These are phyloP conservation scores for Peniophora sp. DNA, from an alignment of 1,284 basidiomycete genomes.

Conservation along the genomic window DNA sequence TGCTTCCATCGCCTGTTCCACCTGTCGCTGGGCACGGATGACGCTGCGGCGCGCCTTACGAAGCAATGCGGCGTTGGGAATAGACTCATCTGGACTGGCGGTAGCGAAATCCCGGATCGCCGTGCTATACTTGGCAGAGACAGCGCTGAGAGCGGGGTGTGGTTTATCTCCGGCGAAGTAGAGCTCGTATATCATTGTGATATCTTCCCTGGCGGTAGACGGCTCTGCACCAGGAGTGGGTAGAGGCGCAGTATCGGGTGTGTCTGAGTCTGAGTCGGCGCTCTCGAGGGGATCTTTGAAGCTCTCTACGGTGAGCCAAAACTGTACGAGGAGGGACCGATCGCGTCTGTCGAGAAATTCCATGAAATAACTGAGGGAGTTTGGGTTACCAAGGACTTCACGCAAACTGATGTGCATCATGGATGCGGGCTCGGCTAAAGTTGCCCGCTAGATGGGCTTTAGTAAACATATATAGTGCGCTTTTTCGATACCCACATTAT, in stretches of 20 bases:
- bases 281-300: conserved; percentile 95
- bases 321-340: conserved; percentile 84
- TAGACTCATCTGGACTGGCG: conserved; percentile 24
- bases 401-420: conserved; percentile 39
- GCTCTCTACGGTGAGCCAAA: conserved; percentile 95
- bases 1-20: conserved; percentile 84
- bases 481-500: conserved; percentile 51
- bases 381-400: conserved; percentile 80
- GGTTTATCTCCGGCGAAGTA: conserved; percentile 68
- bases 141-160: conserved; percentile 53
- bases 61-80: conserved; percentile 40
- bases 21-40: conserved; percentile 76
- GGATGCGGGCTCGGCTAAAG: conserved; percentile 16
- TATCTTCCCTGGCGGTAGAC: conserved; percentile 72
- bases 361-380: conserved; percentile 91
- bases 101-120: conserved; percentile 63
- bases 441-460: conserved; percentile 7
- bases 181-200: conserved; percentile 77
- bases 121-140: conserved; percentile 64
- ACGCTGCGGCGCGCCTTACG: conserved; percentile 68
- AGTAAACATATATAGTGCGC: too few species aligned
- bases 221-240: conserved; percentile 38
- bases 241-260: conserved; percentile 60
- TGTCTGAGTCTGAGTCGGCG: conserved; percentile 62
- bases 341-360: conserved; percentile 93